Evolutionary conservation across 2,329 filamentous ascomycete genomes (phyloP).

Genomic region (Cladosporium sp.): DNA sequence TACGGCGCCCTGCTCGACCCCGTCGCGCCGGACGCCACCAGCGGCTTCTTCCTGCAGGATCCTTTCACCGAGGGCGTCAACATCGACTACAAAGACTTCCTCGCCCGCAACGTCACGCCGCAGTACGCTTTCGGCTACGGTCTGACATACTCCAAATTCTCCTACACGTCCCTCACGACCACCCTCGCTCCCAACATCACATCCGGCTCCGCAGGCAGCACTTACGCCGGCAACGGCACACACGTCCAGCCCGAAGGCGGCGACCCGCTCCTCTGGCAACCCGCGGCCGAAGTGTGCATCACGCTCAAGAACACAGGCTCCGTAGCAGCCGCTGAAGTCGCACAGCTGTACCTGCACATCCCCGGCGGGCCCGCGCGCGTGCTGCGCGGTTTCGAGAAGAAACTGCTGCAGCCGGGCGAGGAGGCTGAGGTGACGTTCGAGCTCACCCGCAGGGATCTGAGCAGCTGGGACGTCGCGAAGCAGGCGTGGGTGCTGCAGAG

Average conservation of each 20-base stretch:
- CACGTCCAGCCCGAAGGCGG: constrained; percentile 35
- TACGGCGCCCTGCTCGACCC: constrained; percentile 34
- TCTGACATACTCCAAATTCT: constrained; percentile 47
- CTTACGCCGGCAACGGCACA: constrained; percentile 52
- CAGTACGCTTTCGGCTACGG: constrained; percentile 51
- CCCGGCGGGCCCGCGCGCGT: constrained; percentile 56
- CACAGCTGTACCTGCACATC: constrained; percentile 53
- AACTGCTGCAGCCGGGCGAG: constrained; percentile 29
- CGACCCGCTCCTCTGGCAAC: constrained; percentile 61
- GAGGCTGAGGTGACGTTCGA: constrained; percentile 34
- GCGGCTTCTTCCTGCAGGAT: constrained; percentile 25
- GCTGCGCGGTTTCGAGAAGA: constrained; percentile 46
- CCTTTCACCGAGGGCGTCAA: constrained; percentile 47
- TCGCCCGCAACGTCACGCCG: constrained; percentile 44
- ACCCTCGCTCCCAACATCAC: constrained; percentile 44
- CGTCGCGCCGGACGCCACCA: constrained; percentile 7
- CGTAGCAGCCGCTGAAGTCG: constrained; percentile 55
- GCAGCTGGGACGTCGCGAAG: constrained; percentile 44
- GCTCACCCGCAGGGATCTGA: constrained; percentile 45
- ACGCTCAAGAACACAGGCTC: constrained; percentile 65
- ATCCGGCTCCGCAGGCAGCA: constrained; percentile 56
- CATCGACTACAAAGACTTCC: constrained; percentile 51
- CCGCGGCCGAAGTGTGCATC: constrained; percentile 59
- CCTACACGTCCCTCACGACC: constrained; percentile 43
- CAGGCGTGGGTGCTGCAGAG: constrained; percentile 41